phyloP scores from a whole-genome alignment of 2,329 filamentous ascomycete species.

The Xylaria sp. region DNA sequence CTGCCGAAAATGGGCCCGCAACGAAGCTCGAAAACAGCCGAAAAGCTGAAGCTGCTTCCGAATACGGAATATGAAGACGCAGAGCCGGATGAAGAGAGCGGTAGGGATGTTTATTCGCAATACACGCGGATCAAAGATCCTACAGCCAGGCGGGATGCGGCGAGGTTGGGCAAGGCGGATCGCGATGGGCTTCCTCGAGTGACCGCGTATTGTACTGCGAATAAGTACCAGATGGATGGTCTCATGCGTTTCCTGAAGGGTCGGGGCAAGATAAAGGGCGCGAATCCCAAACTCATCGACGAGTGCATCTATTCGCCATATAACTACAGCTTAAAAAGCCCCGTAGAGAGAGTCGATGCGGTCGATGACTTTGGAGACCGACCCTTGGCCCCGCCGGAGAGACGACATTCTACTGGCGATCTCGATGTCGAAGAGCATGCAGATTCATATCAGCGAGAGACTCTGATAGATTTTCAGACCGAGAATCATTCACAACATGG shows the following conservation, averaged over 20 bases:
- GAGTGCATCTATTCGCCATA: conserved; percentile 98
- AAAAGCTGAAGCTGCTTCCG: conserved; percentile 95
- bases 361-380: conserved; percentile 31
- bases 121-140: conserved; percentile 98
- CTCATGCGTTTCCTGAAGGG: conserved; percentile 90
- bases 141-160: conserved; percentile 85
- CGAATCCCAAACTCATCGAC: conserved; percentile 88
- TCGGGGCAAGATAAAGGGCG: conserved; percentile 66
- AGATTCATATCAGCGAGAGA: conserved; percentile 56
- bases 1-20: conserved; percentile 82
- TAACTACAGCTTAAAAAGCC: conserved; percentile 55
- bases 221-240: conserved; percentile 83
- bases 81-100: conserved; percentile 74
- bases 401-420: conserved; percentile 71
- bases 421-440: conserved; percentile 58
- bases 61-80: conserved; percentile 77
- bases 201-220: conserved; percentile 93
- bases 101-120: conserved; percentile 93
- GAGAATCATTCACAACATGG: conserved; percentile 25
- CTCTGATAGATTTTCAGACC: conserved; percentile 57
- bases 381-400: conserved; percentile 49
- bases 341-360: conserved; percentile 36
- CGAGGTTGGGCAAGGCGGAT: conserved; percentile 87
- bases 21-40: conserved; percentile 87
- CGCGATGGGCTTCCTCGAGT: conserved; percentile 80